These are phyloP conservation scores for Gleditsia sinensis DNA, from an alignment of 306 rosid species.

Conservation along the genomic window DNA sequence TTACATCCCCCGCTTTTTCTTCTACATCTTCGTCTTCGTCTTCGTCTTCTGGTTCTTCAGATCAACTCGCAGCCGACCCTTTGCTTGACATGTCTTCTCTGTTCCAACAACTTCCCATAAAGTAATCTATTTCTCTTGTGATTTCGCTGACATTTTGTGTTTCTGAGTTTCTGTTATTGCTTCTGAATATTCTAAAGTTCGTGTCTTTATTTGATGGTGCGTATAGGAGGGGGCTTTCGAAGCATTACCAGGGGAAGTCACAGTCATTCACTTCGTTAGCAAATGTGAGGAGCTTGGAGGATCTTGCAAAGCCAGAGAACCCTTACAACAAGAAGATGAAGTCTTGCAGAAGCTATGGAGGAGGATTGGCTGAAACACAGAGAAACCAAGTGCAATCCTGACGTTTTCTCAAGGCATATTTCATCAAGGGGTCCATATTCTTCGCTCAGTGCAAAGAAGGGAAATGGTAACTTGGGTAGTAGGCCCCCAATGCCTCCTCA, in stretches of 20 bases:
- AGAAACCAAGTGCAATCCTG: background rate
- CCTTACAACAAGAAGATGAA: slow-evolving; percentile 46
- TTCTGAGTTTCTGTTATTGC: background rate
- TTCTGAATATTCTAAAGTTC: slow-evolving; percentile 7
- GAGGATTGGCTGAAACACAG: slow-evolving; percentile 14
- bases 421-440: slow-evolving; percentile 40
- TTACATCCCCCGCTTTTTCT: slow-evolving; percentile 32
- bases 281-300: slow-evolving; percentile 48
- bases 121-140: slow-evolving; percentile 29
- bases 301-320: slow-evolving; percentile 53
- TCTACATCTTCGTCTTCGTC: slow-evolving; percentile 32
- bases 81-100: slow-evolving; percentile 45
- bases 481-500: slow-evolving; percentile 45
- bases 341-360: slow-evolving; percentile 41
- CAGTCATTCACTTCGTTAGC: slow-evolving; percentile 52
- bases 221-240: slow-evolving; percentile 55
- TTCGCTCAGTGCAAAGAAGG: slow-evolving; percentile 32
- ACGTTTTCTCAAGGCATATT: slow-evolving; percentile 12
- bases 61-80: slow-evolving; percentile 31
- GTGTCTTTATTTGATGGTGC: background rate
- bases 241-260: slow-evolving; percentile 50
- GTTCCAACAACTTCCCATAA: slow-evolving; percentile 48
- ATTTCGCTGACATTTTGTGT: background rate
- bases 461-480: slow-evolving; percentile 1
- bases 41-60: no score